Evolutionary conservation across 768 basidiomycete species (phyloP), one percentile per base, ranked within the genome.

Genomic region (Auricularia sp.): DNA sequence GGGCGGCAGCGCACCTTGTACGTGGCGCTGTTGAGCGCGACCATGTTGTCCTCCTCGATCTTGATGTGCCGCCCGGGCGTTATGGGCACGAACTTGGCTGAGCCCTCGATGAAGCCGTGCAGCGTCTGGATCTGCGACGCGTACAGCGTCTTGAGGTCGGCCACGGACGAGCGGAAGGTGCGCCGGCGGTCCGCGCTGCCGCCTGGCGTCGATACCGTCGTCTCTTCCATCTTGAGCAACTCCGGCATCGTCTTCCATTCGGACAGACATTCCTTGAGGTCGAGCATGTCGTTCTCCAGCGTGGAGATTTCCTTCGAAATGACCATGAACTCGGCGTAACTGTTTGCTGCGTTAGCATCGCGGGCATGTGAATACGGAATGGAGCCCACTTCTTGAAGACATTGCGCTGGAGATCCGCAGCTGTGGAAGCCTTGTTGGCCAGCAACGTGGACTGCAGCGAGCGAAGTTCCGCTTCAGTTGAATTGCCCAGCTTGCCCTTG

Each of bases 211-310:
- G 85, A 86, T 45, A 86, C 84, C 59, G 51, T 72, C 16, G 86
- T 87, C 71, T 90, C 93, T 62, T 93, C 90, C 65, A 98, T 89
- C 68, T 95, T 92, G 18, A 99, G 81, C 21, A 93, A 82, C 6
- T 94, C 92, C 0, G 97, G 96, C 84, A 98, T 94, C 64, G 86
- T 86, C 75, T 95, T 94, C 89, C 95, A 98, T 72, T 99, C 97
- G 13, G 90, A 87, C 3, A 98, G 81, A 5, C 90, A 83, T 64
- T 95, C 93, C 74, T 97, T 98, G 73, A 99, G 85, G 71, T 98
- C 95, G 36, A 98, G 83, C 89, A 98, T 92, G 74, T 98, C 95
- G 71, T 94, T 95, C 78, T 99, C 97, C 34, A 99, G 84, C 1
- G 91, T 88, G 34, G 90, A 88, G 63, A 99, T 96, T 76, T 98